phyloP scores from a whole-genome alignment of 495 filamentous ascomycete species.

The Penicillium robsamsonii region DNA sequence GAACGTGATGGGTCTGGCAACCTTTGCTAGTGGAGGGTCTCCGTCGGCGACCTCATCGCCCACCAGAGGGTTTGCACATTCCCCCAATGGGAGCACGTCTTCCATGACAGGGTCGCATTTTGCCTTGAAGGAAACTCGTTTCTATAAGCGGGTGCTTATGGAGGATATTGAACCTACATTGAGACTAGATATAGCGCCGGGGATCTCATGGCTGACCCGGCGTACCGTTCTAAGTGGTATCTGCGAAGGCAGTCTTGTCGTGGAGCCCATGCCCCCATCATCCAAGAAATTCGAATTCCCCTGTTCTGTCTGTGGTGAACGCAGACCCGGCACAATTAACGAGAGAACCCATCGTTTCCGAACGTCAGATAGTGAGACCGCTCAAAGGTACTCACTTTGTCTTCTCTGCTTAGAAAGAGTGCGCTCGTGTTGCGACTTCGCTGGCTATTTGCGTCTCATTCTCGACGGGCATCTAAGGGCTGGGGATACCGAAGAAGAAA shows the following conservation, averaged over 20 bases:
- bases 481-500: constrained; percentile 73
- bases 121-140: constrained; percentile 82
- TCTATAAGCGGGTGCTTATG: constrained; percentile 81
- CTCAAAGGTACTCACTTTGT: constrained; percentile 87
- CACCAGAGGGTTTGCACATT: constrained; percentile 39
- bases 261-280: constrained; percentile 75
- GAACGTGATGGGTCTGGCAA: constrained; percentile 59
- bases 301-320: constrained; percentile 88
- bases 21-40: constrained; percentile 46
- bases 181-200: constrained; percentile 82
- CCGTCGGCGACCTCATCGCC: constrained; percentile 44
- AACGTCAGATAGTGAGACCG: constrained; percentile 77
- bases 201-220: constrained; percentile 88
- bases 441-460: constrained; percentile 84
- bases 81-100: constrained; percentile 40
- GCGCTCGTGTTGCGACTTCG: constrained; percentile 84
- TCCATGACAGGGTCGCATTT: constrained; percentile 39
- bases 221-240: constrained; percentile 79
- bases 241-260: constrained; percentile 79
- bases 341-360: constrained; percentile 85
- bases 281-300: constrained; percentile 61
- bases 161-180: constrained; percentile 96
- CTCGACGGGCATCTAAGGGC: constrained; percentile 82
- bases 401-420: constrained; percentile 81
- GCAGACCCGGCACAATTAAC: constrained; percentile 63